Percentiles rank a stretch among this genome's conserved stretches.
Conservation (phyloP, 495 filamentous ascomycete genomes). For the Penicillium antarcticum region DNA sequence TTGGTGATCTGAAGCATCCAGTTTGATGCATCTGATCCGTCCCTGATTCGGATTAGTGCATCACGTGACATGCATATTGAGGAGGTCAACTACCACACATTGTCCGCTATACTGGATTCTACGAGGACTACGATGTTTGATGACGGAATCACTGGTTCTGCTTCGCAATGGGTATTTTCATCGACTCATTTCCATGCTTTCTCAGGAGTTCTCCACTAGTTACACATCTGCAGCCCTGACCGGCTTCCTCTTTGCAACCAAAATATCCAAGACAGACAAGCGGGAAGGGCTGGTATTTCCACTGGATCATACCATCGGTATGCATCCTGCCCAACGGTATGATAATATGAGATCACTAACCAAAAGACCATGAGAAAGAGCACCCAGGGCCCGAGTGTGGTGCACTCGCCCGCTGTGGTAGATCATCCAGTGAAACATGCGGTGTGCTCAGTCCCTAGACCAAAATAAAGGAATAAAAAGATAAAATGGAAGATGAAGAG, state of each 20-base stretch:
- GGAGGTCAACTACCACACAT: not conserved
- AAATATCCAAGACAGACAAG: slow-evolving; percentile 18
- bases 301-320: slow-evolving; percentile 17
- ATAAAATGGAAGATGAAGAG: slow-evolving; percentile 20
- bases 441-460: slow-evolving; percentile 1
- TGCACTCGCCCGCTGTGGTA: not conserved
- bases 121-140: too few species aligned
- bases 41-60: not conserved
- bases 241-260: slow-evolving; percentile 1
- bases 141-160: too few species aligned
- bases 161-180: slow-evolving; percentile 4
- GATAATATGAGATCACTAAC: slow-evolving; percentile 8
- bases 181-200: slow-evolving; percentile 24
- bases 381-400: not conserved
- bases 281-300: slow-evolving; percentile 13
- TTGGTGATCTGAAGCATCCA: slow-evolving; percentile 1
- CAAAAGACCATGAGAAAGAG: slow-evolving; percentile 10
- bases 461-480: slow-evolving; percentile 11
- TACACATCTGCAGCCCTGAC: slow-evolving; percentile 20
- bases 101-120: too few species aligned
- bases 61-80: not conserved
- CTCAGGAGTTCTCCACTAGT: slow-evolving; percentile 18
- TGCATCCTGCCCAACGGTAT: slow-evolving; percentile 15
- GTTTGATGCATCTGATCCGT: slow-evolving; percentile 3
- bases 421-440: slow-evolving; percentile 7